Percentiles rank a stretch among this genome's conserved stretches.
Conservation (phyloP, 192 early-diverging fungal species). For the Linnemannia hyalina region DNA sequence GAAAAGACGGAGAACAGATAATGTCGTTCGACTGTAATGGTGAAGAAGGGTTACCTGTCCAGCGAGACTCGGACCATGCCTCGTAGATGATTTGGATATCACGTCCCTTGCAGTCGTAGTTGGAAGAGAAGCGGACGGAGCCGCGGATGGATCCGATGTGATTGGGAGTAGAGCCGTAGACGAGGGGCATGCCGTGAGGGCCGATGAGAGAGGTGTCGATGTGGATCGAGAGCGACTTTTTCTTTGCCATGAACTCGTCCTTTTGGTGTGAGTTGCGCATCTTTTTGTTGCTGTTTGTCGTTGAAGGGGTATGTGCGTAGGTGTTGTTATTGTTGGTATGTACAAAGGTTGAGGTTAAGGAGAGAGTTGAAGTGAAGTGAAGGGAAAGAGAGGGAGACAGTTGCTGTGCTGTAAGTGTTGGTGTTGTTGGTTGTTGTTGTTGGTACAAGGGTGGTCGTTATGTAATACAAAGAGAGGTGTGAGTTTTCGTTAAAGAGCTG, state of each 20-base stretch:
- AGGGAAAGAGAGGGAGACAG: no score
- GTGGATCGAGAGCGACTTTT: constrained; percentile 46
- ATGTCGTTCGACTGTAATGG: neutral
- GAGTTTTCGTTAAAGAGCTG: no score
- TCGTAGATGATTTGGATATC: constrained; percentile 56
- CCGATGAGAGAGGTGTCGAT: constrained; percentile 32
- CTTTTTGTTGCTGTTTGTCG: neutral
- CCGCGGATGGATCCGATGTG: constrained; percentile 31
- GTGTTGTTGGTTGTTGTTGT: neutral
- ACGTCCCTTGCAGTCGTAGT: constrained; percentile 51
- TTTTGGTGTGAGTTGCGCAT: constrained; percentile 22
- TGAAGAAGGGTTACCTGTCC: constrained; percentile 12
- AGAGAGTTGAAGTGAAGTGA: neutral
- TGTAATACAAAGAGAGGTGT: neutral
- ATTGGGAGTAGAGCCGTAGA: constrained; percentile 36
- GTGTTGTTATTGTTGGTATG: neutral
- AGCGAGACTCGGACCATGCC: constrained; percentile 33
- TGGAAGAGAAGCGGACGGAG: constrained; percentile 36
- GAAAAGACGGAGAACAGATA: neutral
- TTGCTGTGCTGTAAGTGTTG: neutral
- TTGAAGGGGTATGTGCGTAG: neutral
- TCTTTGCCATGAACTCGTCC: constrained; percentile 6
- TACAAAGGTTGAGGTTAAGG: neutral
- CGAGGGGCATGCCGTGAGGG: constrained; percentile 47
- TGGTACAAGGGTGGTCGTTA: neutral